A percentile compares a stretch with the other conserved stretches of the same genome.
phyloP scores from a whole-genome alignment of 2,329 filamentous ascomycete genomes.

The Arthrobotrys iridis region DNA sequence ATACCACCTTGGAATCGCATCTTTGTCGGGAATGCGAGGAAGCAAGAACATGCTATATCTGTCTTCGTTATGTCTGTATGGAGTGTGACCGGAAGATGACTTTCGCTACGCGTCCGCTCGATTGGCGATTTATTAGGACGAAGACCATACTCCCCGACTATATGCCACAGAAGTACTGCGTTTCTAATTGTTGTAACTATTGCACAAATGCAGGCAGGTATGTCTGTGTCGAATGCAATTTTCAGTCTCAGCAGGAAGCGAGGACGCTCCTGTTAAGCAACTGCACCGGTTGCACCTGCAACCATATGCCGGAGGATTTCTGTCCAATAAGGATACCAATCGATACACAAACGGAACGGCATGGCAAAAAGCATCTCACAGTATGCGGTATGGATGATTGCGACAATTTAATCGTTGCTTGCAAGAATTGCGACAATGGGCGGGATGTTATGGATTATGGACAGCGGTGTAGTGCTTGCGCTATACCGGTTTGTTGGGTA shows the following conservation, averaged over 20 bases:
- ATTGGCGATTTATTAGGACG: slow-evolving; percentile 42
- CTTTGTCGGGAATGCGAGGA: slow-evolving; percentile 53
- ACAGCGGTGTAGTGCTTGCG: slow-evolving; percentile 46
- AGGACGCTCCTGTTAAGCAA: slow-evolving; percentile 32
- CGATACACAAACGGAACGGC: slow-evolving; percentile 44
- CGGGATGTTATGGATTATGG: slow-evolving; percentile 50
- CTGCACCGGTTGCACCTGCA: slow-evolving; percentile 48
- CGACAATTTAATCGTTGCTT: slow-evolving; percentile 41
- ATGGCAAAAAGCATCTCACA: slow-evolving; percentile 48
- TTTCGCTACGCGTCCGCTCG: slow-evolving; percentile 45
- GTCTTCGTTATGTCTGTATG: slow-evolving; percentile 46
- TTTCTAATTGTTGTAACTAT: slow-evolving; percentile 49
- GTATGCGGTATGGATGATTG: slow-evolving; percentile 48
- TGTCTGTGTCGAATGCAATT: slow-evolving; percentile 47
- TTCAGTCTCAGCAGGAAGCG: slow-evolving; percentile 34
- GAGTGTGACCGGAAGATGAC: slow-evolving; percentile 43
- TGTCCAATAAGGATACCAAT: slow-evolving; percentile 49
- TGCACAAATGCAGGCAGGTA: slow-evolving; percentile 50
- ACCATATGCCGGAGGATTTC: slow-evolving; percentile 47
- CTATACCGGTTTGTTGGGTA: slow-evolving; percentile 50
- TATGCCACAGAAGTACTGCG: slow-evolving; percentile 49
- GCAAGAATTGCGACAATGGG: slow-evolving; percentile 49
- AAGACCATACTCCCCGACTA: slow-evolving; percentile 29
- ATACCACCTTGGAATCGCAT: slow-evolving; percentile 18
- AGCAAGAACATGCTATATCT: slow-evolving; percentile 50